phyloP scores from a whole-genome alignment of 768 basidiomycete species.

The Heimioporus sp. region DNA sequence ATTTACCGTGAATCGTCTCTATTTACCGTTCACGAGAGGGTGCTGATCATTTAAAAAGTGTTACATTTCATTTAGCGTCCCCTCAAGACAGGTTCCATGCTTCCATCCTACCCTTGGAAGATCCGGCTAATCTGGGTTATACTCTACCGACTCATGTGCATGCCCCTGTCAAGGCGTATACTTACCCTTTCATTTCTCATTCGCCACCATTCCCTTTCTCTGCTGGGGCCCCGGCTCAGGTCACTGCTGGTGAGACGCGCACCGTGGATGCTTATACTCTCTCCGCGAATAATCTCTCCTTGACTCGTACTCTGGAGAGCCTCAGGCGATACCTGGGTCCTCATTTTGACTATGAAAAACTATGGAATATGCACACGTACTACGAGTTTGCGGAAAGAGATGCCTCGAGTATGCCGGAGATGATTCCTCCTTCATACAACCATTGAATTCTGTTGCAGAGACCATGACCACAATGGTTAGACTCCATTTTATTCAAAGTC shows the following conservation, averaged over 20 bases:
- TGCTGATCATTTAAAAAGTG: slow-evolving; percentile 21
- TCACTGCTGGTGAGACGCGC: slow-evolving; percentile 15
- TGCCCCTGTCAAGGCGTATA: slow-evolving; percentile 30
- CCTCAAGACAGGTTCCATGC: slow-evolving; percentile 35
- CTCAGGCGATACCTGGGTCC: slow-evolving; percentile 40
- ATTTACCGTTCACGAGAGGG: background rate
- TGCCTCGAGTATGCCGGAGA: slow-evolving; percentile 32
- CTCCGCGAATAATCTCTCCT: slow-evolving; percentile 38
- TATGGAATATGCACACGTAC: slow-evolving; percentile 47
- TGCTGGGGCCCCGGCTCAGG: slow-evolving; percentile 29
- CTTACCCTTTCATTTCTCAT: slow-evolving; percentile 36
- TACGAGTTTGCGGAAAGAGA: slow-evolving; percentile 43
- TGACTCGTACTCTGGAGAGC: slow-evolving; percentile 38
- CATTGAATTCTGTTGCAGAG: slow-evolving; percentile 23
- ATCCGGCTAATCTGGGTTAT: slow-evolving; percentile 20
- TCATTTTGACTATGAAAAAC: slow-evolving; percentile 41
- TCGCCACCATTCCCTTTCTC: slow-evolving; percentile 38
- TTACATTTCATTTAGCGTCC: slow-evolving; percentile 35
- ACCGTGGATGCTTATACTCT: slow-evolving; percentile 32
- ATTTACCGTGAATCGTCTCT: slow-evolving; percentile 27
- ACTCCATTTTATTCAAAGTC: background rate
- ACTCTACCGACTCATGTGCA: slow-evolving; percentile 22
- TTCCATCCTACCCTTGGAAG: slow-evolving; percentile 25
- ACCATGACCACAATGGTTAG: slow-evolving; percentile 43
- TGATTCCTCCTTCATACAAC: background rate